These are phyloP conservation scores for Arabidopsis arenosa DNA, from an alignment of 345 rosid species.

Conservation along the genomic window DNA sequence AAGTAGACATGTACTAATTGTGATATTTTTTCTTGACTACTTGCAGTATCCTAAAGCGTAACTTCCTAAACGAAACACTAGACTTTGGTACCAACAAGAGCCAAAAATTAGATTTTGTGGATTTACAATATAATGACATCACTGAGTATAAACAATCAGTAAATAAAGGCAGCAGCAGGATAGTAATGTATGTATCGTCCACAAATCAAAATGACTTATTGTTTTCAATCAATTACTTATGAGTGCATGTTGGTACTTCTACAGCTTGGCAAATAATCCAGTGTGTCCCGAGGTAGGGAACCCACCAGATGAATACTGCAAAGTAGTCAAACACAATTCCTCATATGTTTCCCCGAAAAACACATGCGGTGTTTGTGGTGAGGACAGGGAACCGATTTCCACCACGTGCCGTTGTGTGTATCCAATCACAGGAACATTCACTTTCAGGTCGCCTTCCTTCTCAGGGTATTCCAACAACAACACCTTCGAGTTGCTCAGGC, in stretches of 20 bases:
- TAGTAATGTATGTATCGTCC: neutral
- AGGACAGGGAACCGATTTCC: neutral
- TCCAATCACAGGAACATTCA: neutral
- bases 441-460: neutral
- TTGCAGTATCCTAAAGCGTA: neutral
- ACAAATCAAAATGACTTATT: neutral
- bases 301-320: neutral
- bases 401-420: neutral
- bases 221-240: neutral
- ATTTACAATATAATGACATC: constrained; percentile 4
- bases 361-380: neutral
- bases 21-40: neutral
- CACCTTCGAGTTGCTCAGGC: neutral
- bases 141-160: neutral
- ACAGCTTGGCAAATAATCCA: constrained; percentile 8
- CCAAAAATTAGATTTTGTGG: neutral
- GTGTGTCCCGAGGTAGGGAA: neutral
- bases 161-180: neutral
- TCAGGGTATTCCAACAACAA: neutral
- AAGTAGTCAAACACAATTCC: neutral
- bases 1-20: neutral
- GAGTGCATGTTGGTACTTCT: neutral
- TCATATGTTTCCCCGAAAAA: neutral
- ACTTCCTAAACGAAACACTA: neutral
- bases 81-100: neutral